Evolutionary conservation across 345 rosid species (phyloP), one percentile per base, ranked within the genome.

Genomic region (Triadica sebifera): DNA sequence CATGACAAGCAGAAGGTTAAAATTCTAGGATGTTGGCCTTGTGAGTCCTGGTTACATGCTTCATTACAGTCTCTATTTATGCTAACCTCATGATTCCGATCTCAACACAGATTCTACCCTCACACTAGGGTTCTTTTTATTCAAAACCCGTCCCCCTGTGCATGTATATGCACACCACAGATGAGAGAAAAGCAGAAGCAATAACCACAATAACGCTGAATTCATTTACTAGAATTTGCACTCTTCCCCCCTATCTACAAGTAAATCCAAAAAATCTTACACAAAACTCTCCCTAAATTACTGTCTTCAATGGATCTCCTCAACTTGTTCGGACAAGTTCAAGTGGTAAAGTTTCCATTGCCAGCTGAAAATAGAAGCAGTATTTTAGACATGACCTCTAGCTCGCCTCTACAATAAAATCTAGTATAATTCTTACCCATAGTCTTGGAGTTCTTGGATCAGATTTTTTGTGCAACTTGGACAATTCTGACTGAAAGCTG

Each of bases 371-470:
- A 74, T 25, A 63, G 59, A 76, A 50, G 58, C 63, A 58, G 12
- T 34, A 66, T 16, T 25, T 72, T 71, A 84, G 80, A 75, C 46
- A 4, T 51, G 24, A 8, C 51, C 69, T 73, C 77, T 37, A 68
- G 41, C 16, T 78, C 11, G 2, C 4, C 37, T 56, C 45, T 45
- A 20, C 4, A 51, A 63, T 41, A 15, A 34, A 10, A 39, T 51
- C 16, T 25, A 2, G 64, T 57, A 64, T 9, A 24, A 70, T 77
- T 63, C 87, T 80, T 79, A 94, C 97, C 98, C 98, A 94, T 6
- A 94, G 82, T 82, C 98, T 86, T 50, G 98, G 98, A 77, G 89
- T 84, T 71, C 85, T 87, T 50, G 98, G 97, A 81, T 92, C 97
- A 34, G 92, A 82, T 78, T 87, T 94, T 8, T 84, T 67, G 58